Percentiles rank a stretch among this genome's conserved stretches.
Conservation (phyloP, 495 filamentous ascomycete species). For the Peziza echinospora region DNA sequence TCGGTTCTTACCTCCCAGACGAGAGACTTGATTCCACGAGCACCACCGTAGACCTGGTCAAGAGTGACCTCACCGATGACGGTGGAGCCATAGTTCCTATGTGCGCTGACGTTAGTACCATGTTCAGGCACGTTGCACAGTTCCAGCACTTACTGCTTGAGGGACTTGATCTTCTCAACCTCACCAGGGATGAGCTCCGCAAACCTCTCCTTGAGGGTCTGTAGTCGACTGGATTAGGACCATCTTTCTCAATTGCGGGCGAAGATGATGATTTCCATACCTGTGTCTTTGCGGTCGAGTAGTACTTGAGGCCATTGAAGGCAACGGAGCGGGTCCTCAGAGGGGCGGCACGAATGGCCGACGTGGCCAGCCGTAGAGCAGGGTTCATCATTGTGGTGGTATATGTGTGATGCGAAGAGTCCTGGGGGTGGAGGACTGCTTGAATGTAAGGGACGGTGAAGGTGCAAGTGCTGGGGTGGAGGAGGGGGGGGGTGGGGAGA, state of each 20-base stretch:
- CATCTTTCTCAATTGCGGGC: too few relatives aligned
- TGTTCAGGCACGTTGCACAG: background rate
- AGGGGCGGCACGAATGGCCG: constrained; percentile 47
- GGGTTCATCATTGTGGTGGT: constrained; percentile 44
- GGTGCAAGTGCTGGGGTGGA: too few relatives aligned
- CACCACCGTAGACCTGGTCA: constrained; percentile 97
- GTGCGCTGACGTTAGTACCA: background rate
- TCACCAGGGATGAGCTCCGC: constrained; percentile 83
- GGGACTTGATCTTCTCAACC: constrained; percentile 97
- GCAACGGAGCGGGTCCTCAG: constrained; percentile 38
- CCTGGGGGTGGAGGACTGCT: too few relatives aligned
- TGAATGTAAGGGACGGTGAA: background rate
- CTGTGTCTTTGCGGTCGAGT: constrained; percentile 71
- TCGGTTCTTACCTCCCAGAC: constrained; percentile 64
- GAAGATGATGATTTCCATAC: constrained; percentile 27
- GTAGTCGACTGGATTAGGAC: too few relatives aligned
- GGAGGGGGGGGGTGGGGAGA: too few relatives aligned
- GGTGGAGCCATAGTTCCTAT: constrained; percentile 78
- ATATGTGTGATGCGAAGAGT: constrained; percentile 14
- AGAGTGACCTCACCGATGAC: constrained; percentile 94
- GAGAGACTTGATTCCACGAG: constrained; percentile 92
- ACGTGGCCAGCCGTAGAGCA: constrained; percentile 48
- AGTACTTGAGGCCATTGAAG: constrained; percentile 66
- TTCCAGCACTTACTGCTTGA: constrained; percentile 57
- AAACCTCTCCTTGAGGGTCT: constrained; percentile 98